Evolutionary conservation across 2,329 filamentous ascomycete genomes (phyloP), one percentile per base, ranked within the genome.

Genomic region (Aspergillus flavus): DNA sequence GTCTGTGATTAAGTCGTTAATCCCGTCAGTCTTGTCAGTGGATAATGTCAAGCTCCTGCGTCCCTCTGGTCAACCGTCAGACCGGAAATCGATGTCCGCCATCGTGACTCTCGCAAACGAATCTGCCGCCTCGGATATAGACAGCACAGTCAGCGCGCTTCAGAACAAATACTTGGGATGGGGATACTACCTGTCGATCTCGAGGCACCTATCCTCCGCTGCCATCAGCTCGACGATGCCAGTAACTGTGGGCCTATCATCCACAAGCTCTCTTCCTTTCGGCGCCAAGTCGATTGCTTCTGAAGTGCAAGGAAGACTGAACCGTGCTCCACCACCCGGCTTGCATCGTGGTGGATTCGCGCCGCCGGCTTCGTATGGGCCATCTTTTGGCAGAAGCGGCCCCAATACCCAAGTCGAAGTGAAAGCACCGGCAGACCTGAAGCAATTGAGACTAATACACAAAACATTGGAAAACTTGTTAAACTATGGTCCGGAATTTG

Each of bases 111-210:
- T 97, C 34, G 88, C 91, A 1, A 88, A 91, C 62, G 92, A 95
- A 67, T 95, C 93, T 0, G 87, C 93, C 0, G 91, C 90, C 0
- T 91, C 89, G 28, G 92, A 96, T 61, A 94, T 97, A 59, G 93
- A 97, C 72, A 84, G 87, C 4, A 86, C 89, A 0, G 91, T 96
- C 58, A 94, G 89, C 73, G 80, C 86, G 4, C 80, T 97, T 36
- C 92, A 96, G 73, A 93, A 95, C 67, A 88, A 86, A 68, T 97
- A 97, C 74, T 81, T 97, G 19, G 94, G 94, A 19, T 93, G 88
- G 74, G 94, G 94, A 6, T 93, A 90, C 79, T 90, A 94, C 76
- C 82, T 97, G 2, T 90, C 87, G 7, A 84, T 96, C 52, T 92
- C 94, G 64, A 85, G 93, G 11, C 91, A 96, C 79, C 84, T 97